Percentiles rank a stretch among this genome's conserved stretches.
These are phyloP conservation scores for Fusarium circinatum DNA, from an alignment of 2,329 filamentous ascomycete species.

Conservation along the genomic window DNA sequence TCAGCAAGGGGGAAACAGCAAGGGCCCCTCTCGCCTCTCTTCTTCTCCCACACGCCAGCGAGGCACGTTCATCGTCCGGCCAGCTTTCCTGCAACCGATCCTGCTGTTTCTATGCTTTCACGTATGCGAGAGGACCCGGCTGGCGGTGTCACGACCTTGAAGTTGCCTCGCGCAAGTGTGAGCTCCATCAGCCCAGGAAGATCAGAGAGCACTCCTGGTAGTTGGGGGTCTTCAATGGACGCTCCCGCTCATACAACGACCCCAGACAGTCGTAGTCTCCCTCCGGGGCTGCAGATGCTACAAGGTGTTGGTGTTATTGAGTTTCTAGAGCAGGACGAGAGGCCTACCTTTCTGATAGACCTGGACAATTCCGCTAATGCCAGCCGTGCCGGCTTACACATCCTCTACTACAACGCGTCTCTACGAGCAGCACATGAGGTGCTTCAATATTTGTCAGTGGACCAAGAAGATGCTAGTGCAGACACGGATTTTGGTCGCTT, in stretches of 20 bases:
- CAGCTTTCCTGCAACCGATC: conserved; percentile 53
- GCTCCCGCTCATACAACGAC: conserved; percentile 62
- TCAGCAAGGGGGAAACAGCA: conserved; percentile 46
- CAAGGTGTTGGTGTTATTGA: conserved; percentile 75
- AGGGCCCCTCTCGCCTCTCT: conserved; percentile 60
- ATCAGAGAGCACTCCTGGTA: conserved; percentile 63
- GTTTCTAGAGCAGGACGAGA: conserved; percentile 78
- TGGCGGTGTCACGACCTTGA: conserved; percentile 63
- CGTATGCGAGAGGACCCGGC: conserved; percentile 56
- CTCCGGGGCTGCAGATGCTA: conserved; percentile 65
- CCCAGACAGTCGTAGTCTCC: conserved; percentile 60
- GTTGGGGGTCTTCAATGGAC: conserved; percentile 64
- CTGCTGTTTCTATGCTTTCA: conserved; percentile 59
- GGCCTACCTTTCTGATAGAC: conserved; percentile 82
- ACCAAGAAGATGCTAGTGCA: conserved; percentile 54
- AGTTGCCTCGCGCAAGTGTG: conserved; percentile 64
- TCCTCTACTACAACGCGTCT: conserved; percentile 76
- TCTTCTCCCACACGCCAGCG: conserved; percentile 60
- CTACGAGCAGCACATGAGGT: conserved; percentile 67
- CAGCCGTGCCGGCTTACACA: conserved; percentile 63
- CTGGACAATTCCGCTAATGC: conserved; percentile 67
- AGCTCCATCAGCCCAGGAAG: conserved; percentile 58
- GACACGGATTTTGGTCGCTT: conserved; percentile 68
- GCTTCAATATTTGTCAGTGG: conserved; percentile 66
- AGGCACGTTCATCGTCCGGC: conserved; percentile 52